Percentiles rank a stretch among this genome's conserved stretches.
phyloP scores from a whole-genome alignment of 306 rosid species.

The Prosopis cineraria region DNA sequence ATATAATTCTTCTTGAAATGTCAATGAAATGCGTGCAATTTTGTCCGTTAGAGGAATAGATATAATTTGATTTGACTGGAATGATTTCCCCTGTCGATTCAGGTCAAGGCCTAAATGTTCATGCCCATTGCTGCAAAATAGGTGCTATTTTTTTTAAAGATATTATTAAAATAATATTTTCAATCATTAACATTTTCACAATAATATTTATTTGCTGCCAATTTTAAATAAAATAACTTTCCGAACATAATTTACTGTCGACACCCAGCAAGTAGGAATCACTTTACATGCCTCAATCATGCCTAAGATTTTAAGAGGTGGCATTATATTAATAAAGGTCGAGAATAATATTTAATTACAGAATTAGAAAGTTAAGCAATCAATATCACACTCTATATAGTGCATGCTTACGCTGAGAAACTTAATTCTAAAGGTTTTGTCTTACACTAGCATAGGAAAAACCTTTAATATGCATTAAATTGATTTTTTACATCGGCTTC shows the following conservation, averaged over 20 bases:
- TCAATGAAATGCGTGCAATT: neutral
- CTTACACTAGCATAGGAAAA: too few relatives aligned
- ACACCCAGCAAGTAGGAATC: neutral
- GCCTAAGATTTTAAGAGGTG: too few relatives aligned
- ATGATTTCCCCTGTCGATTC: neutral
- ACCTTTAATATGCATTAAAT: too few relatives aligned
- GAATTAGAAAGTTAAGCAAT: conserved; percentile 24
- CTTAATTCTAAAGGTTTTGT: neutral
- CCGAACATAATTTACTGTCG: neutral
- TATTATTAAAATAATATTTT: neutral
- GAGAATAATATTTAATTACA: conserved; percentile 10
- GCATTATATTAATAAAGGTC: conserved; percentile 20
- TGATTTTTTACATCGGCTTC: too few relatives aligned
- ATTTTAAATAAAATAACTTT: neutral
- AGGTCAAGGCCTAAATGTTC: neutral
- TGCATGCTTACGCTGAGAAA: conserved; percentile 29
- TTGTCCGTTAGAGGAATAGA: neutral
- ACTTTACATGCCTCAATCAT: conserved; percentile 10
- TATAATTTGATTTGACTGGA: neutral
- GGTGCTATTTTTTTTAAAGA: neutral
- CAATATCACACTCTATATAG: conserved; percentile 28
- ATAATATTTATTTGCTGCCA: neutral
- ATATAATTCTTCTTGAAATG: neutral
- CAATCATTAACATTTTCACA: neutral
- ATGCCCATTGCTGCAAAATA: too few relatives aligned